These are phyloP conservation scores for Wickerhamiella kazuoi DNA, from an alignment of 805 yeast species.

Conservation along the genomic window DNA sequence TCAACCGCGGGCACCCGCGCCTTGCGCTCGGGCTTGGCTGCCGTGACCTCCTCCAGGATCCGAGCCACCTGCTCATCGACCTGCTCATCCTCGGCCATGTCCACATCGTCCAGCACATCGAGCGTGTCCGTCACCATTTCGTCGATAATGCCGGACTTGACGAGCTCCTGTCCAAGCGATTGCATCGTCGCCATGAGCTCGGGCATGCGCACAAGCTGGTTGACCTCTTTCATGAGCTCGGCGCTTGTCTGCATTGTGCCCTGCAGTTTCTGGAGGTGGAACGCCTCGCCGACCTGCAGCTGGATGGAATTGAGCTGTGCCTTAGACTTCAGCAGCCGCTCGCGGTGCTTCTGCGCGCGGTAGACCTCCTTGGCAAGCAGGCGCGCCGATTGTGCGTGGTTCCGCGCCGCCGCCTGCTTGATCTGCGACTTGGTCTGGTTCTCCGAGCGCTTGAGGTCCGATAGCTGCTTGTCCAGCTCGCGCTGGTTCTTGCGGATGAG, in stretches of 20 bases:
- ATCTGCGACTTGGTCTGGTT: conserved; percentile 65
- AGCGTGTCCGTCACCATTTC: conserved; percentile 91
- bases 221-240: conserved; percentile 74
- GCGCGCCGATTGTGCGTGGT: conserved; percentile 58
- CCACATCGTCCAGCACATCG: conserved; percentile 49
- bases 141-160: conserved; percentile 50
- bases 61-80: conserved; percentile 25
- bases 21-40: conserved; percentile 41
- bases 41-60: conserved; percentile 24
- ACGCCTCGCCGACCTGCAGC: conserved; percentile 83
- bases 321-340: conserved; percentile 56
- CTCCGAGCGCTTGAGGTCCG: conserved; percentile 39
- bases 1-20: conserved; percentile 30
- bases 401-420: conserved; percentile 54
- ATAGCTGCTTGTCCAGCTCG: conserved; percentile 63
- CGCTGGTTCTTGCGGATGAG: conserved; percentile 71
- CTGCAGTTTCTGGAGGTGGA: conserved; percentile 65
- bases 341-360: conserved; percentile 53
- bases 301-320: conserved; percentile 75
- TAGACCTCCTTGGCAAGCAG: conserved; percentile 70
- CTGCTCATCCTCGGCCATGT: conserved; percentile 24
- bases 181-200: conserved; percentile 68
- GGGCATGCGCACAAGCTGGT: conserved; percentile 58
- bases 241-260: conserved; percentile 67
- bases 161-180: conserved; percentile 69